Base-by-base conservation (phyloP, 108 stramenopile genomes). In the Aurantiochytrium sp. region DNA sequence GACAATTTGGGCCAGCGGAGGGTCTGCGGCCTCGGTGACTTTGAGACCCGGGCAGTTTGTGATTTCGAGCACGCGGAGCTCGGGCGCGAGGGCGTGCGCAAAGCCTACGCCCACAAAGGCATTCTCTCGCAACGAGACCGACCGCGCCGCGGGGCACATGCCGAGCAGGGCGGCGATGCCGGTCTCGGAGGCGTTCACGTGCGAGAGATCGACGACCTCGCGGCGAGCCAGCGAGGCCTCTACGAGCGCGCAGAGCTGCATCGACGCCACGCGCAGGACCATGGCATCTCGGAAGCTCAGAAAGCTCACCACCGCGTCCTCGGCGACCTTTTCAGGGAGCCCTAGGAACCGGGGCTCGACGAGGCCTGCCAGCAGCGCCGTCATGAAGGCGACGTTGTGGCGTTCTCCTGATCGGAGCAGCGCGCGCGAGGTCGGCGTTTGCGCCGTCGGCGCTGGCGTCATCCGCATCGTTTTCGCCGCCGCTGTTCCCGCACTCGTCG, bases 301-400 rank as follows among this genome's bases (percentile, higher is more conserved):
- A 24, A 48, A 81, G 12, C 73, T 48, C 19, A 81, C 12, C 19
- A 81, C 73, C 6, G 39, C 24, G 3, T 81, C 73, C 45, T 81
- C 73, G 6, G 42, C 73, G 27, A 81, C 73, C 42, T 41, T 41
- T 6, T 81, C 45, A 21, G 73, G 73, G 21, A 81, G 45, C 10
- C 42, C 12, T 0, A 81, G 12, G 45, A 48, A 48, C 8, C n/a
- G n/a, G 2, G 42, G 39, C 39, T 15, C 45, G 19, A 81, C 73
- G 27, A 81, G 42, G 73, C 73, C 73, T 6, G 73, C 73, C 39
- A 41, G 73, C 39, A 81, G 27, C 21, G 73, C 73, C 73, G 73
- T 81, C 45, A 48, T 48, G 30, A 81, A 81, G 19, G 42, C 30
- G 0, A 81, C 45, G 2, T 48, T 41, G 45, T 65, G 59, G 15